Base-by-base conservation (phyloP, 495 filamentous ascomycete genomes). In the Daldinia concentrica region DNA sequence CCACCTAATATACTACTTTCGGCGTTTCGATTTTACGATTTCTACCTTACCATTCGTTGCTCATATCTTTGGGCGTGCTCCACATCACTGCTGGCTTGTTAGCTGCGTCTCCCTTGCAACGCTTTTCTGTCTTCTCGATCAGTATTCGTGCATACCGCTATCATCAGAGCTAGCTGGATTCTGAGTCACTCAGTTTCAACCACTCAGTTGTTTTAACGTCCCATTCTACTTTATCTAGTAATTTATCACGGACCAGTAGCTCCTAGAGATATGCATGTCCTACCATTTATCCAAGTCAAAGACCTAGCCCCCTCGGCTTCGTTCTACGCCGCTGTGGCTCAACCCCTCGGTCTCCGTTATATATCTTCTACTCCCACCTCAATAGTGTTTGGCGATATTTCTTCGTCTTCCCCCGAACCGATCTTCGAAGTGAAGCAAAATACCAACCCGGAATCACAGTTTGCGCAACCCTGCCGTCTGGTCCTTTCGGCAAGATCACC, bases 281-380 rank as follows among this genome's bases (percentile, higher is more conserved):
- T 82, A 66, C 85, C 85, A 59, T 78, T 80, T 57, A 59, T 86
- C 51, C 81, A 85, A 73, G 92, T 94, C 73, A 89, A 87, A 41
- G 88, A 94, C 74, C 90, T 95, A 30, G 88, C 92, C 3, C 89
- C 88, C 19, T 91, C 92, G 12, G 89, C 87, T 45, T 94, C 91
- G 1, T 94, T 94, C 82, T 97, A 92, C 80, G 86, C 94, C 6
- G 86, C 90, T 64, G 85, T 92, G 68, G 81, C 90, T 41, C 89
- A 91, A 68, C 91, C 93, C 0, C 82, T 95, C 17, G 91, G 91
- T 17, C 89, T 95, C 61, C 85, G 85, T 57, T 95, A 87, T 78
- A 84, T 93, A 32, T 79, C 78, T 17, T 66, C 66, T 55, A 67
- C 36, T 48, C 24, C 74, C 11, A 71, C 76, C n/a, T 79, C 79